Base-by-base conservation (phyloP, 495 filamentous ascomycete genomes). In the Aspergillus sclerotiicarbonarius region DNA sequence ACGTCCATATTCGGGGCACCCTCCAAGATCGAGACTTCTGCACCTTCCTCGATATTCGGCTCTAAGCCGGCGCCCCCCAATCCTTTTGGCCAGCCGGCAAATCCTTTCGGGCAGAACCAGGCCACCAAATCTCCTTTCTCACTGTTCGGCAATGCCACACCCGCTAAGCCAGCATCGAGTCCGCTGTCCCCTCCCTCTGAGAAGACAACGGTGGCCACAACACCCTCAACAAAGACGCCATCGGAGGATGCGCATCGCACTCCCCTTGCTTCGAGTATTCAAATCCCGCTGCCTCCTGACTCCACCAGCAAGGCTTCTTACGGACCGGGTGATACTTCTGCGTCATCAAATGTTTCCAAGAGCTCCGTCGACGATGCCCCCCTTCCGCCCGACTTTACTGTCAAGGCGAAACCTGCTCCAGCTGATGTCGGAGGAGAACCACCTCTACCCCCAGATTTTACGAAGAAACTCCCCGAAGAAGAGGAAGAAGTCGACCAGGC, bases 221-320 rank as follows among this genome's bases (percentile, higher is more conserved):
- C 62, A 18, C 65, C 69, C 20, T 62, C 64, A 3, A 71, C 64
- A 33, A 58, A 58, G 49, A 56, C 52, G 19, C 57, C 44, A 19
- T 49, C 58, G 32, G 61, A 62, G 31, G 43, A 61, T 45, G 54
- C 62, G 19, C 73, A 41, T n/a, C 37, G 60, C 10, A 67, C 67
- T 2, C 66, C 69, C 46, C 54, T 54, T 12, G 55, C 59, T 15
- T 56, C 62, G 62, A 46, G 57, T 18, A 37, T 61, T 1, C 83
- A 87, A 62, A 67, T 81, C 13, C 90, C 91, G 51, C 70, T 92
- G 35, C 90, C 90, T 31, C 90, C 89, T n/a, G 87, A 92, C 58
- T 69, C 88, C 44, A 89, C 87, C 19, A 91, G 84, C 75, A 87
- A 86, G 74, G 76, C 78, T 58, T 76, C 66, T 46, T 90, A 86